A percentile compares a stretch with the other conserved stretches of the same genome.
These are phyloP conservation scores for Avena sativa DNA, from an alignment of 176 grass and related monocot genomes.

Conservation along the genomic window DNA sequence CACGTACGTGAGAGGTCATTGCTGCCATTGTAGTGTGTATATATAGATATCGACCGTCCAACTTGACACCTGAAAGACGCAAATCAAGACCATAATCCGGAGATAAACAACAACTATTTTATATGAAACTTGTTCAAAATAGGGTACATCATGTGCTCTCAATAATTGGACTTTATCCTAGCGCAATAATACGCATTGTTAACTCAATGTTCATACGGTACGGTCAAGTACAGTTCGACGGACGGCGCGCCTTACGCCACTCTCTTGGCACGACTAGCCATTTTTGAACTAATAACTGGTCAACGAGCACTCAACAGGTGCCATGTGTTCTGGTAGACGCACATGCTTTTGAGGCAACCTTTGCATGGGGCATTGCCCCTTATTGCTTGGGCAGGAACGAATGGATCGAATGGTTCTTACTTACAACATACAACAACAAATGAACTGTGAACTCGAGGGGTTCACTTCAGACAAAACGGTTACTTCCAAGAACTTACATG, in stretches of 20 bases:
- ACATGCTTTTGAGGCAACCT: background rate
- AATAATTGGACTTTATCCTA: background rate
- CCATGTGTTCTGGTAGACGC: background rate
- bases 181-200: background rate
- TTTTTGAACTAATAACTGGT: background rate
- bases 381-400: slow-evolving; percentile 18
- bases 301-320: background rate
- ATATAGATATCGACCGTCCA: too few species aligned
- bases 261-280: too few species aligned
- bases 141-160: background rate
- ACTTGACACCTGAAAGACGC: too few species aligned
- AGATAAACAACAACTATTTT: too few species aligned
- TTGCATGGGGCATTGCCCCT: background rate
- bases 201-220: background rate
- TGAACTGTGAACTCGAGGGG: background rate
- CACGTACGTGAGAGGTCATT: background rate
- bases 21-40: too few species aligned
- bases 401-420: slow-evolving; percentile 22
- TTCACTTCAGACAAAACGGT: background rate
- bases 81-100: too few species aligned
- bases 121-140: too few species aligned
- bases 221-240: background rate
- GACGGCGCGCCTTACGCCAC: too few species aligned
- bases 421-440: slow-evolving; percentile 14
- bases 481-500: background rate